Evolutionary conservation across 371 early-diverging fungal genomes (phyloP), one percentile per base, ranked within the genome.

Genomic region (Capniomyces stellatus): DNA sequence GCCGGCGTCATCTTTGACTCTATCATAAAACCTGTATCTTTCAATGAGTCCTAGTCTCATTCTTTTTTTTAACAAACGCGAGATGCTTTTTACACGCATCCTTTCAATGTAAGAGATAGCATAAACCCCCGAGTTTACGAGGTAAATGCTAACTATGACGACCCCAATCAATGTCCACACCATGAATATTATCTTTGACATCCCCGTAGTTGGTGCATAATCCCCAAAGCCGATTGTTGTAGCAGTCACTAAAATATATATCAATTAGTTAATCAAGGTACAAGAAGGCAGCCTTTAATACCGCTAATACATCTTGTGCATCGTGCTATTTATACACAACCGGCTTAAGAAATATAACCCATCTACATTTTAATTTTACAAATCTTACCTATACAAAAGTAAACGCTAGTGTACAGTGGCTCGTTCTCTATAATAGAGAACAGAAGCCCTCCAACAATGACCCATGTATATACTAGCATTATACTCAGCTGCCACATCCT

Each of bases 191-290:
- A 46, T 21, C 29, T 67, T 62, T 29, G 67, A 67, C 52, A 63
- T 58, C 13, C 46, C 52, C 24, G 60, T 61, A n/a, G 63, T 60
- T 18, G 64, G 60, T 29, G 61, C 55, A 1, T n/a, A 57, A 55
- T 67, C 68, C 22, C 67, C 67, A 46, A 68, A 67, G 3, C 67
- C 67, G 15, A 67, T 67, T 3, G 67, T 67, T 3, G 67, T 67
- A 21, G 67, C 43, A 1, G 69, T 68, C 42, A 67, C 57, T 60
- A 67, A n/a, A n/a, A n/a, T n/a, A n/a, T n/a, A n/a, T n/a, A n/a
- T n/a, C n/a, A n/a, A n/a, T n/a, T n/a, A n/a, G n/a, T n/a, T n/a
- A n/a, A n/a, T n/a, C n/a, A n/a, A n/a, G n/a, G n/a, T n/a, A n/a
- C n/a, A n/a, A n/a, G n/a, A n/a, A n/a, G n/a, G n/a, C n/a, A n/a